Conservation (phyloP, 352 stramenopile species). For the Phytophthora niederhauseri region DNA sequence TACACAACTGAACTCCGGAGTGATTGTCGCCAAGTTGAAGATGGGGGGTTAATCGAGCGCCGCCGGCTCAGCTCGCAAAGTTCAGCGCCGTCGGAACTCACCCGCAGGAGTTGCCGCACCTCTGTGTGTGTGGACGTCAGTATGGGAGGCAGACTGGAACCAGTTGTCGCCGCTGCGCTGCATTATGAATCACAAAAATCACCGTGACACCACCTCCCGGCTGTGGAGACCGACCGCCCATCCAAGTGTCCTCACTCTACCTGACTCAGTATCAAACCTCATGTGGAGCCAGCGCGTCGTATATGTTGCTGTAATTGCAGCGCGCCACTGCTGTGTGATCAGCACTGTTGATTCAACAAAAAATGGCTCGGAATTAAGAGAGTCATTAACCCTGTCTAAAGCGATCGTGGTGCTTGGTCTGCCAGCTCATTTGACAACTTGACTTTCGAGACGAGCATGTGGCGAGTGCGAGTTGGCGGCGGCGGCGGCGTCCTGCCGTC, state of each 20-base stretch:
- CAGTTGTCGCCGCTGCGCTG: too few species aligned
- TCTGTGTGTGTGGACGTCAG: not conserved
- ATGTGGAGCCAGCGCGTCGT: not conserved
- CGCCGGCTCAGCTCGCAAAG: not conserved
- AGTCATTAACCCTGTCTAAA: not conserved
- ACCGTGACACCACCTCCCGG: not conserved
- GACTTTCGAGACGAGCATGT: conserved; percentile 18
- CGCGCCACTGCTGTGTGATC: not conserved
- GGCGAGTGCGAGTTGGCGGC: conserved; percentile 19
- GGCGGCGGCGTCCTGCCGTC: conserved; percentile 17
- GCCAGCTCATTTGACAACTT: conserved; percentile 20
- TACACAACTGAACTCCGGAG: conserved; percentile 12
- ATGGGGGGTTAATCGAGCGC: conserved; percentile 16
- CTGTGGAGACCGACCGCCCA: not conserved
- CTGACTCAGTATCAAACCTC: not conserved
- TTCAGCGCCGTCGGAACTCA: not conserved
- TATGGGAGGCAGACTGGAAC: not conserved
- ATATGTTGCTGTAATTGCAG: not conserved
- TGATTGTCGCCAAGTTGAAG: conserved; percentile 26
- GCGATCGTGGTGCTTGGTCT: not conserved
- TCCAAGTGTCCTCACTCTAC: conserved; percentile 11
- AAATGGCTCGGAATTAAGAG: not conserved
- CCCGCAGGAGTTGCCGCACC: too few species aligned
- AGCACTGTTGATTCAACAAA: too few species aligned
- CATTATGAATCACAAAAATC: not conserved